phyloP scores from a whole-genome alignment of 2,329 filamentous ascomycete species.

The Clonostachys rosea region DNA sequence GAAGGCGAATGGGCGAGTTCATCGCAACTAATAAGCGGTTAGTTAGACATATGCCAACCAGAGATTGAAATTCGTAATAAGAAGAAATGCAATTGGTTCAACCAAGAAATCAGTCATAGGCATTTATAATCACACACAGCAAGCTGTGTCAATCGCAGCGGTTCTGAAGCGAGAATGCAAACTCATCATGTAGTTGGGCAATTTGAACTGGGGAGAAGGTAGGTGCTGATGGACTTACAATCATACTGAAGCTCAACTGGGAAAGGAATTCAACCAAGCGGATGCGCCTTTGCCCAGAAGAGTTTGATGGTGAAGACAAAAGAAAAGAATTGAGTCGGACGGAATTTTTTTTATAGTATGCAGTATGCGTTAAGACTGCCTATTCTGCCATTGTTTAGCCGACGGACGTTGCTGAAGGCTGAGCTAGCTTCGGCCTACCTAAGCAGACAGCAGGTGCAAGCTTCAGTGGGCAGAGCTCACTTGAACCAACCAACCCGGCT shows the following conservation, averaged over 20 bases:
- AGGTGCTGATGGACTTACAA: slow-evolving; percentile 21
- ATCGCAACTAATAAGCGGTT: slow-evolving; percentile 16
- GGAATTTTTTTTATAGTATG: not conserved
- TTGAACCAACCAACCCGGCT: not conserved
- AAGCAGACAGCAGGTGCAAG: not conserved
- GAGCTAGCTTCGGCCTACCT: too few species aligned
- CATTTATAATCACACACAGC: slow-evolving; percentile 37
- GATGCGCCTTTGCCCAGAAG: not conserved
- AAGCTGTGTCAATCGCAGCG: slow-evolving; percentile 44
- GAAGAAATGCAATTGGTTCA: too few species aligned
- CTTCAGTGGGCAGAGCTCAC: not conserved
- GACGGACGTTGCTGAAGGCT: too few species aligned
- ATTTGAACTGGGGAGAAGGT: not conserved
- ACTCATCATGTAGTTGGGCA: slow-evolving; percentile 29
- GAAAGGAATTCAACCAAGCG: not conserved
- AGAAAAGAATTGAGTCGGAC: not conserved
- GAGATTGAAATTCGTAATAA: not conserved
- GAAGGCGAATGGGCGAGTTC: slow-evolving; percentile 28
- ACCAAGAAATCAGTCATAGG: slow-evolving; percentile 26
- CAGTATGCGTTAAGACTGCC: not conserved
- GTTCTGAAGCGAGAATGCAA: slow-evolving; percentile 41
- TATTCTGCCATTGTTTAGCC: too few species aligned
- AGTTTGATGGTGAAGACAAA: not conserved
- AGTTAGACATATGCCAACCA: slow-evolving; percentile 1
- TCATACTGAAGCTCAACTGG: slow-evolving; percentile 19